Percentiles rank a stretch among this genome's conserved stretches.
Conservation (phyloP, 2,329 filamentous ascomycete species). For the Microthyrium microscopicum region DNA sequence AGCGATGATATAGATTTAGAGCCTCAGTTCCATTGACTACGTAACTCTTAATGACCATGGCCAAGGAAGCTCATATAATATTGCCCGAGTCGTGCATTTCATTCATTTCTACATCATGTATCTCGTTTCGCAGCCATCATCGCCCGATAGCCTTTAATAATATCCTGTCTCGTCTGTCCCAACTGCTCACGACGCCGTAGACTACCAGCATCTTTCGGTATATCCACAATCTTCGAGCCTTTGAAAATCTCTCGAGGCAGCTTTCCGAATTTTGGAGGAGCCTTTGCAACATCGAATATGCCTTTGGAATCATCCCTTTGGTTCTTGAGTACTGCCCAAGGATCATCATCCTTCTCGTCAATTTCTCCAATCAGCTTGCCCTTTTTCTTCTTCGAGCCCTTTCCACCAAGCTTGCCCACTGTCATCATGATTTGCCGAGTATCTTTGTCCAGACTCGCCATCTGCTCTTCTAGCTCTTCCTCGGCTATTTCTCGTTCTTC, state of each 20-base stretch:
- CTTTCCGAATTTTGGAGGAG: constrained; percentile 57
- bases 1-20: neutral
- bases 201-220: constrained; percentile 54
- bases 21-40: too few relatives aligned
- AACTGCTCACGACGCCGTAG: constrained; percentile 57
- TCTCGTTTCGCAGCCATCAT: constrained; percentile 43
- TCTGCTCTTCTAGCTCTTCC: constrained; percentile 42
- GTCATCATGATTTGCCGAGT: constrained; percentile 45
- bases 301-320: constrained; percentile 40
- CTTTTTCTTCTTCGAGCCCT: constrained; percentile 25
- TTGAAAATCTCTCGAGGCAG: constrained; percentile 47
- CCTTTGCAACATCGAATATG: constrained; percentile 46
- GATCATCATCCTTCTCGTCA: constrained; percentile 48
- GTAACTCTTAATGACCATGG: too few relatives aligned
- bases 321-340: constrained; percentile 59
- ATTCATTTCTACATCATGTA: neutral
- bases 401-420: constrained; percentile 30
- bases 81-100: neutral
- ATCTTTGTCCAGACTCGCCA: constrained; percentile 47
- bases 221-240: constrained; percentile 44
- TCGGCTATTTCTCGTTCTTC: constrained; percentile 57
- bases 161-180: constrained; percentile 47
- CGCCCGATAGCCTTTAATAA: constrained; percentile 58
- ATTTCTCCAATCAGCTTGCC: constrained; percentile 30
- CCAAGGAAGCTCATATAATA: too few relatives aligned